phyloP scores from a whole-genome alignment of 2,329 filamentous ascomycete genomes.

The Cladophialophora bantiana region DNA sequence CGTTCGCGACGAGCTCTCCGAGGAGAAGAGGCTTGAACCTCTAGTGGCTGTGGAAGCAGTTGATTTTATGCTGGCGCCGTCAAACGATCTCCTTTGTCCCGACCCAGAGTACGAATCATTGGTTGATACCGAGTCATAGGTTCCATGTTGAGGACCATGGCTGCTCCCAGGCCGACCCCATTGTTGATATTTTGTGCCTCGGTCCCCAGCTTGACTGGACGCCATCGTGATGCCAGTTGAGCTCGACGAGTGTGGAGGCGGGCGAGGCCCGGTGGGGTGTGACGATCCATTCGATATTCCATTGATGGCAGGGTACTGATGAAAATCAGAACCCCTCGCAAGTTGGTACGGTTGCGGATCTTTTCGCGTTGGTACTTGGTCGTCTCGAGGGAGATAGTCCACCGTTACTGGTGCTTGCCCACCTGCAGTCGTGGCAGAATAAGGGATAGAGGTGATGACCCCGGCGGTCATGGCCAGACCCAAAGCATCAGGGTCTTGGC shows the following conservation, averaged over 20 bases:
- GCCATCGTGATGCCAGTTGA: slow-evolving; percentile 65
- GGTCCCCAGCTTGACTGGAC: slow-evolving; percentile 73
- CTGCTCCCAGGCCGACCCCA: slow-evolving; percentile 71
- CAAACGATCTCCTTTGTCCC: slow-evolving; percentile 65
- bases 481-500: slow-evolving; percentile 63
- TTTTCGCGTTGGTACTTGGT: slow-evolving; percentile 67
- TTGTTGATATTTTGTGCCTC: slow-evolving; percentile 76
- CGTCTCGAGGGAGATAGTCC: slow-evolving; percentile 74
- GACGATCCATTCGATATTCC: slow-evolving; percentile 60
- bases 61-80: slow-evolving; percentile 71
- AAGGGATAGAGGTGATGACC: slow-evolving; percentile 86
- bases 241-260: slow-evolving; percentile 58
- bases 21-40: slow-evolving; percentile 63
- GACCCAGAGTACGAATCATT: slow-evolving; percentile 59
- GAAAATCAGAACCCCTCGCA: slow-evolving; percentile 81
- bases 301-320: slow-evolving; percentile 84
- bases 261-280: slow-evolving; percentile 68
- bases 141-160: slow-evolving; percentile 61
- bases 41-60: slow-evolving; percentile 65
- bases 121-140: slow-evolving; percentile 69
- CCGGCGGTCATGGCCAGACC: slow-evolving; percentile 78
- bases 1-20: slow-evolving; percentile 58
- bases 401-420: slow-evolving; percentile 73
- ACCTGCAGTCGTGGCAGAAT: slow-evolving; percentile 71
- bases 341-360: slow-evolving; percentile 83